Evolutionary conservation across 2,329 filamentous ascomycete genomes (phyloP), one percentile per base, ranked within the genome.

Genomic region (Furcasterigmium sp.): DNA sequence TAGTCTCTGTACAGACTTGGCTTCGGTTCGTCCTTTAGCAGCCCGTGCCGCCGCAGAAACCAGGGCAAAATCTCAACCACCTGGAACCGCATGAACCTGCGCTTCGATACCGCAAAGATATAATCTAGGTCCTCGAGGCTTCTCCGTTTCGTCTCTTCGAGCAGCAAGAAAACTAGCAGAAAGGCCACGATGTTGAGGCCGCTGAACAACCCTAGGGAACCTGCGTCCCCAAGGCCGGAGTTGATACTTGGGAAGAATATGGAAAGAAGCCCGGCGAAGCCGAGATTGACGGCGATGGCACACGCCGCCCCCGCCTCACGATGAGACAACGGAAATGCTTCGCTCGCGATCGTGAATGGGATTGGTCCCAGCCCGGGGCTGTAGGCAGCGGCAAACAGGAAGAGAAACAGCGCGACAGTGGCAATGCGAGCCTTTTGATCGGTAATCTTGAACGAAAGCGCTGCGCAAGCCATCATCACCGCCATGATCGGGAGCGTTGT

Each of bases 291-390:
- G 3, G 65, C 62, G 17, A 75, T 70, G 3, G 70, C 69, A 21
- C 71, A 68, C 0, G 72, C 67, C 20, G 68, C 65, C 1, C 72
- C 72, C 60, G 70, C 63, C 53, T 75, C 72, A 46, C 72, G 62
- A 46, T 75, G 68, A 5, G 68, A 69, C 2, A 74, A 53, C 0
- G 72, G 71, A 45, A 75, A 76, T 39, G 68, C 69, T 50, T 75
- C 73, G 4, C 70, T 70, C 11, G 71, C 72, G 15, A 75, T 59
- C 2, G 69, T 75, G 38, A 73, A 75, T 0, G 71, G 68, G 10
- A 74, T 73, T 0, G 72, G 72, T 0, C 70, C 71, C 46, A 62
- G 37, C 9, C 55, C 56, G 7, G 69, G 69, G 2, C 67, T 67
- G 48, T 72, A 72, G 2, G 59, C 61, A 0, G 65, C 62, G 2